These are phyloP conservation scores for Globisporangium middletonii DNA, from an alignment of 352 stramenopile species.

Conservation along the genomic window DNA sequence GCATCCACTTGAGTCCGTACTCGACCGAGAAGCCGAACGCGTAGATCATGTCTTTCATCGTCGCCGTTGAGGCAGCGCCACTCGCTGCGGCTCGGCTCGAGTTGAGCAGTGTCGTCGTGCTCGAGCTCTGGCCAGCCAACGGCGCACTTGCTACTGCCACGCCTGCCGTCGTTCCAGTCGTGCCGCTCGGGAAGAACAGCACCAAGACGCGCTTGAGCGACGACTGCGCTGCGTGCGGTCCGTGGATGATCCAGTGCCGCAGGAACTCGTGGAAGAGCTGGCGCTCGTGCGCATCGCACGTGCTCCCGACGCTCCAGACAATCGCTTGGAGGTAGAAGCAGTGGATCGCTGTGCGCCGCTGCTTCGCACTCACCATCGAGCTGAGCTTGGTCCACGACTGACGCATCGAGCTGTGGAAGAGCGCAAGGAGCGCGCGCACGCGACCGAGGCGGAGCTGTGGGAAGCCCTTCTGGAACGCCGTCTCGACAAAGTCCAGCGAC, in stretches of 20 bases:
- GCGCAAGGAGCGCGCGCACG: slow-evolving; percentile 23
- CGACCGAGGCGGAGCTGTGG: slow-evolving; percentile 14
- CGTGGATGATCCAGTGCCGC: slow-evolving; percentile 45
- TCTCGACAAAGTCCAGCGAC: slow-evolving; percentile 32
- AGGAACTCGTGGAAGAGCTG: slow-evolving; percentile 65
- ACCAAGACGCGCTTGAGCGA: slow-evolving; percentile 47
- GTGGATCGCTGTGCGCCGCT: slow-evolving; percentile 46
- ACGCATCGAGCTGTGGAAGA: slow-evolving; percentile 45
- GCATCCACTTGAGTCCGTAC: slow-evolving; percentile 68
- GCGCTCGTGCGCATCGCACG: slow-evolving; percentile 31
- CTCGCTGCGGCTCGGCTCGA: background rate
- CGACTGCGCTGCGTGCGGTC: slow-evolving; percentile 35
- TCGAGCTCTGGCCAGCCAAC: background rate
- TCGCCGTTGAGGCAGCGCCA: background rate
- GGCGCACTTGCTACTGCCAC: background rate
- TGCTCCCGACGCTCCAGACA: slow-evolving; percentile 66
- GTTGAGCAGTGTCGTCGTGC: no score
- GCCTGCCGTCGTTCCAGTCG: slow-evolving; percentile 8
- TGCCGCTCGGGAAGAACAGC: slow-evolving; percentile 47
- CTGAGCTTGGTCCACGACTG: slow-evolving; percentile 52
- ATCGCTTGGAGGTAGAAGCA: slow-evolving; percentile 69
- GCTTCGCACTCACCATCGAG: slow-evolving; percentile 54
- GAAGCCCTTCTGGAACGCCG: slow-evolving; percentile 25
- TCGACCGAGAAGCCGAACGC: slow-evolving; percentile 61
- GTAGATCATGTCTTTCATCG: slow-evolving; percentile 47